Conservation (phyloP, 1,284 basidiomycete genomes). For the Taiwanofungus camphoratus region DNA sequence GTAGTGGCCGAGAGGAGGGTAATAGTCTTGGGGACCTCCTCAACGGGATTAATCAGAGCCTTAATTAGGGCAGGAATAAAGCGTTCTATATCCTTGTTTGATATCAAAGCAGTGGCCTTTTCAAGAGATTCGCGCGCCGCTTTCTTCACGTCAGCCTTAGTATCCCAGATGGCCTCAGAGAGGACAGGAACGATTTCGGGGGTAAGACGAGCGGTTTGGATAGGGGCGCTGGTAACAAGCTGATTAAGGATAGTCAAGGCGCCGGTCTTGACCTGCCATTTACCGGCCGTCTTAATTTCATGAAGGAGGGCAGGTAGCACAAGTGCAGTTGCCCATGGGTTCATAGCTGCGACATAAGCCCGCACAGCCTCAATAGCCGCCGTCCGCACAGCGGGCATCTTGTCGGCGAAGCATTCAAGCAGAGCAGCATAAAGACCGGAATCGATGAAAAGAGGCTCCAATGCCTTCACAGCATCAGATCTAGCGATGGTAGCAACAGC, state of each 20-base stretch:
- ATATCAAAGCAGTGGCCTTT: conserved; percentile 89
- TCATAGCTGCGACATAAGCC: conserved; percentile 78
- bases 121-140: conserved; percentile 92
- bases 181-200: conserved; percentile 96
- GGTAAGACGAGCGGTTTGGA: conserved; percentile 87
- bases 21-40: conserved; percentile 97
- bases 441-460: conserved; percentile 87
- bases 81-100: conserved; percentile 99
- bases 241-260: conserved; percentile 84
- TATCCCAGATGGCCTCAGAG: conserved; percentile 98
- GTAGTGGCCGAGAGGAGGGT: conserved; percentile 97
- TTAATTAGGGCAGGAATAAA: conserved; percentile 98
- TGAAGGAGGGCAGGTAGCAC: conserved; percentile 89
- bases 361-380: conserved; percentile 85
- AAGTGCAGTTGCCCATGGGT: conserved; percentile 84
- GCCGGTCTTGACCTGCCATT: conserved; percentile 99
- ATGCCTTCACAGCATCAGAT: conserved; percentile 75
- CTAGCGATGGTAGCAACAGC: conserved; percentile 71
- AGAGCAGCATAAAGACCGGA: conserved; percentile 83
- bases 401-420: conserved; percentile 90
- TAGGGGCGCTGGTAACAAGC: conserved; percentile 81
- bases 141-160: conserved; percentile 99
- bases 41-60: conserved; percentile 97
- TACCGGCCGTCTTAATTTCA: conserved; percentile 94
- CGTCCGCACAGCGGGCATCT: conserved; percentile 80